Base-by-base conservation (phyloP, 208 protist species). In the Angomonas ambiguus region DNA sequence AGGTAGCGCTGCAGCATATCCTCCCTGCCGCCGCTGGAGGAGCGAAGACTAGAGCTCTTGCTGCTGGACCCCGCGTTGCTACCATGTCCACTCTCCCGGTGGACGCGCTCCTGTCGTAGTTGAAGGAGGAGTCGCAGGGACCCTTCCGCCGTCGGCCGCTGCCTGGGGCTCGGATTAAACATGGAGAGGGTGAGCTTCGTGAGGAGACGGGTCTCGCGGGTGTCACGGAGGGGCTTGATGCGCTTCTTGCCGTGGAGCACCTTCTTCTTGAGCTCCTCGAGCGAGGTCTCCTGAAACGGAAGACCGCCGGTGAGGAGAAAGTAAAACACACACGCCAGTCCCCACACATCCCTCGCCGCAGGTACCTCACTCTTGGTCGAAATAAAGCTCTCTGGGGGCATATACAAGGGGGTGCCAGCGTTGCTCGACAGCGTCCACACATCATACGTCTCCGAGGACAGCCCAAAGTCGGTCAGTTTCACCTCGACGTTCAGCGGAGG, bases 381-480 rank as follows among this genome's bases (percentile, higher is more conserved):
- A 38, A 82, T 82, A 51, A 96, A 92, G 8, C 93, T 77, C 71
- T 96, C 87, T 0, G 90, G 90, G 0, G 90, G 85, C 42, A 96
- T 89, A 78, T 96, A 96, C 74, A 91, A 92, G 51, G 85, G 88
- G 10, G 90, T 96, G 28, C 90, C 90, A 62, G 87, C 92, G 33
- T 86, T 84, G 5, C 87, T 95, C 34, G 73, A 84, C 25, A 71
- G 69, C 28, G 93, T 82, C 72, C 88, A 81, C 77, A 77, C 84
- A 62, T 92, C 80, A 69, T 82, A 73, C 27, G 93, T 80, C 1
- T 93, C 63, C 70, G 93, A 93, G 16, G 89, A 81, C 22, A 95
- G 77, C 10, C 91, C 91, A 79, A 96, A 96, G 71, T 96, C 91
- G 4, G 87, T 77, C 27, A 96, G 63, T 71, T 92, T 94, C 25